Base-by-base conservation (phyloP, 495 filamentous ascomycete species). In the Penicillium bovifimosum region DNA sequence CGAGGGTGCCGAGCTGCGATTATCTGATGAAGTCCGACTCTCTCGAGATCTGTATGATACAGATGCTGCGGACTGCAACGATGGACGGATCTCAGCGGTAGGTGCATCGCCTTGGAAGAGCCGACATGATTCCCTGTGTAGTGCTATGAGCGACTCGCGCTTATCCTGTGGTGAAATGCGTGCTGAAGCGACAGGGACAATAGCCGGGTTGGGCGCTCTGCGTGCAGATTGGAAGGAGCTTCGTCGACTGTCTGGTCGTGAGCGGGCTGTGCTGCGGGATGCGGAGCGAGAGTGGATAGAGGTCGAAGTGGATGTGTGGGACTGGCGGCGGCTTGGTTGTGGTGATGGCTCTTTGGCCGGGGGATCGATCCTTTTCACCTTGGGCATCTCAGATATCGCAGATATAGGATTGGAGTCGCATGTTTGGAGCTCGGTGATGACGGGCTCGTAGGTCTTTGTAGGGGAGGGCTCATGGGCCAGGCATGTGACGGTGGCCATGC, bases 41-140 rank as follows among this genome's bases (percentile, higher is more conserved):
- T 58, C 54, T n/a, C 53, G 52, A 11, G 42, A 31, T 40, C 20
- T 36, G 17, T 56, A 54, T 7, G 50, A 40, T 24, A 50, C 38
- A 3, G 56, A 60, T 2, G 43, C 7, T 11, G 47, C 41, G 13
- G 50, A 45, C 6, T 52, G 34, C 1, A 54, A 31, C 9, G 43
- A 18, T 4, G 51, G 43, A 16, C 45, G 50, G 5, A 17, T 35
- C 33, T 62, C 52, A 11, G 13, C 17, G 6, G 33, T 48, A 24
- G 28, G 20, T 14, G 28, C 18, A 5, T 52, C 51, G 7, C 71
- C 67, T 42, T 75, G 69, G 40, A 76, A 76, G 2, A 76, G 58
- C 20, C 74, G 72, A 47, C 72, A 75, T 36, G 72, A 74, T 27
- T 76, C 71, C 11, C 74, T 69, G 41, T 76, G 74, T n/a, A 75